A percentile compares a stretch with the other conserved stretches of the same genome.
Conservation (phyloP, 2,329 filamentous ascomycete species). For the Colletotrichum agaves region DNA sequence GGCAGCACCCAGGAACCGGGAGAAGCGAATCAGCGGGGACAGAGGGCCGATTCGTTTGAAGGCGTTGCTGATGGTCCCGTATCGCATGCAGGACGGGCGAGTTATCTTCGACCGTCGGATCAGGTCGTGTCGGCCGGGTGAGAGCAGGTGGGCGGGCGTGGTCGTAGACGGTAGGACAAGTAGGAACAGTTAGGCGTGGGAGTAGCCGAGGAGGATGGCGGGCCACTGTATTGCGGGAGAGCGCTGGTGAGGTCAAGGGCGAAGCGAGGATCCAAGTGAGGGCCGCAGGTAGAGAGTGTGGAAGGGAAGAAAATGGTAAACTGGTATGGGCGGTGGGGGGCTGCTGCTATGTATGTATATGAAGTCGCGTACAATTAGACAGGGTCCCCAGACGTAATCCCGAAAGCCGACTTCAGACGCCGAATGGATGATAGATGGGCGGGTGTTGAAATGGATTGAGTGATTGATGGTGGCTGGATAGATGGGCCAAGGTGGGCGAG, state of each 20-base stretch:
- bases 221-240: neutral
- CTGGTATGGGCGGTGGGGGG: neutral
- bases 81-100: slow-evolving; percentile 27
- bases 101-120: neutral
- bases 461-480: neutral
- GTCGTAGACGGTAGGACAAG: neutral
- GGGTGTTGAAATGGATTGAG: neutral
- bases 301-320: slow-evolving; percentile 20
- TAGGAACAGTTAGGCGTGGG: slow-evolving; percentile 6
- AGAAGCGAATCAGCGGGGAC: slow-evolving; percentile 15
- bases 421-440: neutral
- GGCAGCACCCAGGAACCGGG: slow-evolving; percentile 24
- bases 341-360: slow-evolving; percentile 31
- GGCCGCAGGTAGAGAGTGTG: neutral
- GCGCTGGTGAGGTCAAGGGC: neutral
- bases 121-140: slow-evolving; percentile 7
- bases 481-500: neutral
- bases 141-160: neutral
- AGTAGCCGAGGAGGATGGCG: neutral
- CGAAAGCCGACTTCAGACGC: slow-evolving; percentile 20
- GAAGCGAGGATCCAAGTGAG: slow-evolving; percentile 1
- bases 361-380: slow-evolving; percentile 15
- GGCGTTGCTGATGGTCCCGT: slow-evolving; percentile 14
- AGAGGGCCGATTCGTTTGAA: slow-evolving; percentile 14
- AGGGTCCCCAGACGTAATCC: slow-evolving; percentile 20